phyloP scores from a whole-genome alignment of 306 rosid genomes.

The Acacia crassicarpa region DNA sequence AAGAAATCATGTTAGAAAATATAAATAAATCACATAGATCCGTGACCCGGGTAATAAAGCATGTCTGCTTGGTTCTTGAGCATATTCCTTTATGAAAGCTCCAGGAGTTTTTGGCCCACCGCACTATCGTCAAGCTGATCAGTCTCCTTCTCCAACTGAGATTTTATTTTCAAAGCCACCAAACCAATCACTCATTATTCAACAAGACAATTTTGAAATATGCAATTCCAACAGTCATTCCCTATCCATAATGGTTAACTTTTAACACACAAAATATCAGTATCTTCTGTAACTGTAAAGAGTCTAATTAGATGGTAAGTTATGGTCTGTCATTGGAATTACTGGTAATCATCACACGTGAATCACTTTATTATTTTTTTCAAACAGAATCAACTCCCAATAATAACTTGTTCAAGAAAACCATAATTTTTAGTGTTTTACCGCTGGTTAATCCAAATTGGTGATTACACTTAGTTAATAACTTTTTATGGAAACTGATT shows the following conservation, averaged over 20 bases:
- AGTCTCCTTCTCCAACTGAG: slow-evolving; percentile 24
- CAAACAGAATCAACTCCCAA: too few species aligned
- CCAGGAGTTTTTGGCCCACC: slow-evolving; percentile 13
- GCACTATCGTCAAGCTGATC: background rate
- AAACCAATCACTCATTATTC: background rate
- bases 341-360: background rate
- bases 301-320: background rate
- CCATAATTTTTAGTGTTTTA: too few species aligned
- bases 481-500: background rate
- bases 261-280: background rate
- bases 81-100: slow-evolving; percentile 26
- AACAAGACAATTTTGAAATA: slow-evolving; percentile 1
- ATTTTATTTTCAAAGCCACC: slow-evolving; percentile 13
- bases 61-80: background rate
- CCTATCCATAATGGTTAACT: background rate
- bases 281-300: background rate
- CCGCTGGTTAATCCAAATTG: background rate
- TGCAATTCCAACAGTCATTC: background rate
- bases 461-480: background rate
- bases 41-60: background rate
- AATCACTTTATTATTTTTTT: background rate
- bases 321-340: background rate
- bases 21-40: background rate
- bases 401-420: too few species aligned
- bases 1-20: too few species aligned